Conservation (phyloP, 768 basidiomycete species). For the Lentinula sp. region DNA sequence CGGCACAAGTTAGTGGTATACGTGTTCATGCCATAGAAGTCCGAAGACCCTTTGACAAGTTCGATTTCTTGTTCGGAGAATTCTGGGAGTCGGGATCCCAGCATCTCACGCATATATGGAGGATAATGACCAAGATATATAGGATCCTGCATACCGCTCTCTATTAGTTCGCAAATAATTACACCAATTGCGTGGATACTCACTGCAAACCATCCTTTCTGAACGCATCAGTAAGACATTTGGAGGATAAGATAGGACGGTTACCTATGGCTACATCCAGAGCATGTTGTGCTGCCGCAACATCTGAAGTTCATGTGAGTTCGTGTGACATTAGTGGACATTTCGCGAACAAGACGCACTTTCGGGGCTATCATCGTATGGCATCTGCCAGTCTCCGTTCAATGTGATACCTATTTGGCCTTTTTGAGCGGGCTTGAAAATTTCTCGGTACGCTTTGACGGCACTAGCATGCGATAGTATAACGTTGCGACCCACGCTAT, state of each 20-base stretch:
- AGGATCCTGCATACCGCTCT: conserved; percentile 38
- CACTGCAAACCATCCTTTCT: conserved; percentile 56
- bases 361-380: conserved; percentile 61
- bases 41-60: conserved; percentile 58
- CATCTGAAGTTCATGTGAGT: conserved; percentile 32
- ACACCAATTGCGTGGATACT: conserved; percentile 18
- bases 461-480: conserved; percentile 68
- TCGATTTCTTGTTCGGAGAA: conserved; percentile 51
- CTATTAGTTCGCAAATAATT: background rate
- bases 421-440: conserved; percentile 56
- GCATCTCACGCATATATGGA: conserved; percentile 43
- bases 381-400: conserved; percentile 72
- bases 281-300: conserved; percentile 65
- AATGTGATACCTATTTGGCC: conserved; percentile 77
- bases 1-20: conserved; percentile 63
- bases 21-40: conserved; percentile 71
- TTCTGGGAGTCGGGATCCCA: conserved; percentile 51
- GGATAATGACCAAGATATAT: conserved; percentile 74
- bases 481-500: conserved; percentile 59
- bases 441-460: conserved; percentile 58
- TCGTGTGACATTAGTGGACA: conserved; percentile 1
- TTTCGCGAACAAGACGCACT: conserved; percentile 37
- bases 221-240: background rate
- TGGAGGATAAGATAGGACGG: conserved; percentile 10
- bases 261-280: conserved; percentile 67